A percentile compares a stretch with the other conserved stretches of the same genome.
Evolutionary conservation across 148 eudicot genomes (phyloP).

Genomic region (Agrostemma githago): DNA sequence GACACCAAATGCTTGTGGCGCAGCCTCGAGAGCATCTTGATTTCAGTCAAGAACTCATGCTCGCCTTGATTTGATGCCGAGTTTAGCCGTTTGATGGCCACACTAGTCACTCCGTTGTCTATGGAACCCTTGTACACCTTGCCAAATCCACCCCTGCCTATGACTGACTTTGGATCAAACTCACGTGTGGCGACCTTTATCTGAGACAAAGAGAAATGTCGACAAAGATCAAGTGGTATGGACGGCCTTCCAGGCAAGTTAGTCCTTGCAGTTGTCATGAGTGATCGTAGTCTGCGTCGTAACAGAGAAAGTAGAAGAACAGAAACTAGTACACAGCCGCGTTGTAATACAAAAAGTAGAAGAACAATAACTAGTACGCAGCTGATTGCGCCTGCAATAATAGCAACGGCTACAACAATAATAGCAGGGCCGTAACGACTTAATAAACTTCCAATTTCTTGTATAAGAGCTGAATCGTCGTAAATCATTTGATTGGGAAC

Average conservation of each 20-base stretch:
- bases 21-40: conserved; percentile 27
- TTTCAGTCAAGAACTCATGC: conserved; percentile 25
- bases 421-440: no score
- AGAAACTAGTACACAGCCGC: conserved; percentile 10
- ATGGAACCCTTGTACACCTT: conserved; percentile 32
- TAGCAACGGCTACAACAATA: not conserved
- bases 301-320: not conserved
- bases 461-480: not conserved
- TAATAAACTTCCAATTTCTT: no score
- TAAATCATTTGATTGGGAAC: conserved; percentile 22
- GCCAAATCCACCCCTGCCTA: conserved; percentile 33
- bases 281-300: not conserved
- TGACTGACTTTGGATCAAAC: conserved; percentile 19
- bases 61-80: conserved; percentile 21
- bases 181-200: conserved; percentile 27
- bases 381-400: not conserved
- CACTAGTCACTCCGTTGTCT: conserved; percentile 14
- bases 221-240: conserved; percentile 17
- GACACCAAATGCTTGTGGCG: conserved; percentile 25
- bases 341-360: not conserved
- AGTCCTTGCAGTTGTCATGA: not conserved
- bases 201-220: conserved; percentile 19
- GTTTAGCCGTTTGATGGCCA: conserved; percentile 30
- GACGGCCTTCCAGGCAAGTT: conserved; percentile 1
- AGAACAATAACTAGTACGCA: not conserved